phyloP scores from a whole-genome alignment of 1,139 yeast genomes.

The Taiozyma onychis region DNA sequence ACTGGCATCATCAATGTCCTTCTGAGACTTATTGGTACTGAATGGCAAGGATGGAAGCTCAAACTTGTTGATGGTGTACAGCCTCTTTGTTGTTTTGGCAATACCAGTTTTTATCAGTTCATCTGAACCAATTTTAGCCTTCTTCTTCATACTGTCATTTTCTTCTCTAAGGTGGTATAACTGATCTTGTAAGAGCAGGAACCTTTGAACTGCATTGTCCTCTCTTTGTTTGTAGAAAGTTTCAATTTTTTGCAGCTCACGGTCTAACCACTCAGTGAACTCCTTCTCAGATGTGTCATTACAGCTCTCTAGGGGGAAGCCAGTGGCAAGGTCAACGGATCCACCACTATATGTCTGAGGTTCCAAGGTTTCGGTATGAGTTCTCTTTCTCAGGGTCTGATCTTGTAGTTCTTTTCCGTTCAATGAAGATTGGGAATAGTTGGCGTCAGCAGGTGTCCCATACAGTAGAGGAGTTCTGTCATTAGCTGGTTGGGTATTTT shows the following conservation, averaged over 20 bases:
- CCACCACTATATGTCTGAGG: constrained; percentile 20
- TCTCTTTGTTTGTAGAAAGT: constrained; percentile 56
- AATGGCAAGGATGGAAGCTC: constrained; percentile 59
- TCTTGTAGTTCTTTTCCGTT: neutral
- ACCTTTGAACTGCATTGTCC: constrained; percentile 53
- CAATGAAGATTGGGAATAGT: constrained; percentile 3
- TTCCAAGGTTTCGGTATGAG: neutral
- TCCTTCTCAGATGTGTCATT: constrained; percentile 33
- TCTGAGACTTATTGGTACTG: constrained; percentile 17
- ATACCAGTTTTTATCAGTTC: constrained; percentile 14
- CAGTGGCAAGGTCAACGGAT: constrained; percentile 5
- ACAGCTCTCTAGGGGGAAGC: constrained; percentile 11
- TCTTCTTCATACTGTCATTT: constrained; percentile 23
- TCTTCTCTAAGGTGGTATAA: constrained; percentile 59
- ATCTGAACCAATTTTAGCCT: constrained; percentile 5
- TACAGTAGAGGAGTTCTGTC: constrained; percentile 1
- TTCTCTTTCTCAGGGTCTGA: neutral
- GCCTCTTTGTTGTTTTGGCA: constrained; percentile 12
- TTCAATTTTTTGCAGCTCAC: constrained; percentile 54
- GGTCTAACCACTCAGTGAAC: constrained; percentile 58
- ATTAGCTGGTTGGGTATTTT: neutral
- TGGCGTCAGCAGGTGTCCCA: constrained; percentile 6
- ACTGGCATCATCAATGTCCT: constrained; percentile 21
- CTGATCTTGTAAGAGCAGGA: constrained; percentile 61
- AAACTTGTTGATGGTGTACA: constrained; percentile 23